Evolutionary conservation across 441 rosid species (phyloP).

Genomic region (Jatropha multifida): DNA sequence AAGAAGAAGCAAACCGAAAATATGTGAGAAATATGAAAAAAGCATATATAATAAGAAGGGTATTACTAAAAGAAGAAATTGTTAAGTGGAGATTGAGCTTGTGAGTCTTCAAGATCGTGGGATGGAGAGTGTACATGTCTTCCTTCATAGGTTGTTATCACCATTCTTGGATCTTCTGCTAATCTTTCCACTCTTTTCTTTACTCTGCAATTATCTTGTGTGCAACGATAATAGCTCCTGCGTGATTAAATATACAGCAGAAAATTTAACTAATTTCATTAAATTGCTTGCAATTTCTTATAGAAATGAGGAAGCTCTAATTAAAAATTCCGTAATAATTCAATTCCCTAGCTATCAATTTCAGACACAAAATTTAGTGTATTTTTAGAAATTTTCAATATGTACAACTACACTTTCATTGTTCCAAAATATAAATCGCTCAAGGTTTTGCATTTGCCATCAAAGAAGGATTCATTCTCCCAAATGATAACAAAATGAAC

Average conservation of each 20-base stretch:
- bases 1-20: neutral
- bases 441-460: too few relatives aligned
- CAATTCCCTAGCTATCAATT: too few relatives aligned
- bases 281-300: too few relatives aligned
- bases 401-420: too few relatives aligned
- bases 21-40: too few relatives aligned
- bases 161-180: constrained; percentile 99
- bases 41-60: neutral
- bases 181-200: constrained; percentile 96
- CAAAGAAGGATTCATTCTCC: too few relatives aligned
- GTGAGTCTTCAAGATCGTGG: constrained; percentile 68
- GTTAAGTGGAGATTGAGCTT: constrained; percentile 50
- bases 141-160: constrained; percentile 96
- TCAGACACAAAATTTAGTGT: too few relatives aligned
- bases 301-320: too few relatives aligned
- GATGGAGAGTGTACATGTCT: constrained; percentile 91
- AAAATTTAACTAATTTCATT: neutral
- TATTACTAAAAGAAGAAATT: constrained; percentile 54
- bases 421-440: too few relatives aligned
- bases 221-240: constrained; percentile 97
- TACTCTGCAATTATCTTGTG: constrained; percentile 85
- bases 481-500: too few relatives aligned
- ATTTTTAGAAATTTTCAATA: too few relatives aligned
- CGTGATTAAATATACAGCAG: neutral
- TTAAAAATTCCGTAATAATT: too few relatives aligned